Percentiles rank a stretch among this genome's conserved stretches.
Evolutionary conservation across 345 rosid species (phyloP).

Genomic region (Streptanthus diversifolius): DNA sequence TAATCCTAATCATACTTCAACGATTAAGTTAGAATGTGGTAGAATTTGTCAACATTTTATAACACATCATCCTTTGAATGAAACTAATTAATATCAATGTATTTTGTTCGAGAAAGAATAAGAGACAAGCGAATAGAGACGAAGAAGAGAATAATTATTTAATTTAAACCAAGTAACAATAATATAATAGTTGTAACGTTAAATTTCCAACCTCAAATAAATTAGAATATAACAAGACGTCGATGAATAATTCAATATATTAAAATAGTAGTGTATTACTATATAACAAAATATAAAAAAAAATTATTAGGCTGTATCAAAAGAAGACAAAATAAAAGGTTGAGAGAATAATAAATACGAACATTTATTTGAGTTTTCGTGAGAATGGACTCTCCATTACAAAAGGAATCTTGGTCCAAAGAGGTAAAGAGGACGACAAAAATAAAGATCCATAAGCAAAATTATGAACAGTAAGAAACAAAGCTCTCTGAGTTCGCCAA

Average conservation of each 20-base stretch:
- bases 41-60: background rate
- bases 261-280: background rate
- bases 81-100: background rate
- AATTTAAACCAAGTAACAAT: background rate
- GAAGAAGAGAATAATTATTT: background rate
- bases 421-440: conserved; percentile 16
- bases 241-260: background rate
- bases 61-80: conserved; percentile 7
- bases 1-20: background rate
- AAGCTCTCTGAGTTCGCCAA: conserved; percentile 12
- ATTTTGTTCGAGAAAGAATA: background rate
- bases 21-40: background rate
- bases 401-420: conserved; percentile 13
- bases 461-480: conserved; percentile 3
- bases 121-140: conserved; percentile 18
- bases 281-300: background rate
- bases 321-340: background rate
- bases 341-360: conserved; percentile 1
- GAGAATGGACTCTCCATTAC: background rate
- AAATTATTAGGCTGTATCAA: background rate
- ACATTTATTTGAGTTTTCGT: conserved; percentile 7
- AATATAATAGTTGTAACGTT: background rate
- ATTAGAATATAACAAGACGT: background rate
- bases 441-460: conserved; percentile 18
- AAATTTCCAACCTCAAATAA: background rate